These are phyloP conservation scores for Pichia eremophila DNA, from an alignment of 805 yeast genomes.

Conservation along the genomic window DNA sequence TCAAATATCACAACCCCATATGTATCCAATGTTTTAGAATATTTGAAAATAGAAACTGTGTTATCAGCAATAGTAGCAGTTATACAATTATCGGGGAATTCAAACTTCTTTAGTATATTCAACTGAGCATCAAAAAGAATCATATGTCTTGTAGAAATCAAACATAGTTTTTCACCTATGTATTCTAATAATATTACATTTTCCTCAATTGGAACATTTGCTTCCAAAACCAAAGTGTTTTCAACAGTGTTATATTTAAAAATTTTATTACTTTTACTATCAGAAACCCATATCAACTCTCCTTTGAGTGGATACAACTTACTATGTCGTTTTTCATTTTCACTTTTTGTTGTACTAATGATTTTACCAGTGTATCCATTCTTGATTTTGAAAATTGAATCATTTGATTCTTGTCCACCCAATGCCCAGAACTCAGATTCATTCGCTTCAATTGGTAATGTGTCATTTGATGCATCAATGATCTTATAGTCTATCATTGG, in stretches of 20 bases:
- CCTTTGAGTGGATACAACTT: background rate
- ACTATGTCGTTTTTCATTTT: background rate
- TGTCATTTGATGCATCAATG: slow-evolving; percentile 9
- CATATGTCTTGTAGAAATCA: background rate
- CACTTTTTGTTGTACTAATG: no score
- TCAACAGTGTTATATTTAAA: background rate
- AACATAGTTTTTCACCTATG: background rate
- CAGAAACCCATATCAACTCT: background rate
- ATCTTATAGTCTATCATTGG: slow-evolving; percentile 21
- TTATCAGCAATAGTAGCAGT: background rate
- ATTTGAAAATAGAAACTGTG: background rate
- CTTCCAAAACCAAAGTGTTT: background rate
- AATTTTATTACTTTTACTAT: background rate
- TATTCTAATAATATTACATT: background rate
- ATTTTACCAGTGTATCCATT: slow-evolving; percentile 12
- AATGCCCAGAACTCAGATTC: slow-evolving; percentile 24
- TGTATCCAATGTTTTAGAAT: background rate
- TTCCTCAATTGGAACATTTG: background rate
- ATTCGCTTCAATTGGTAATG: slow-evolving; percentile 9
- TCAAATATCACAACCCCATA: background rate
- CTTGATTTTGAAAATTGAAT: slow-evolving; percentile 19
- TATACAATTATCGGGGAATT: background rate
- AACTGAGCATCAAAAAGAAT: background rate
- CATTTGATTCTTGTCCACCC: slow-evolving; percentile 18
- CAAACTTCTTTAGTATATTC: background rate